Evolutionary conservation across 371 early-diverging fungal species (phyloP), one percentile per base, ranked within the genome.

Genomic region (Blakeslea trispora): DNA sequence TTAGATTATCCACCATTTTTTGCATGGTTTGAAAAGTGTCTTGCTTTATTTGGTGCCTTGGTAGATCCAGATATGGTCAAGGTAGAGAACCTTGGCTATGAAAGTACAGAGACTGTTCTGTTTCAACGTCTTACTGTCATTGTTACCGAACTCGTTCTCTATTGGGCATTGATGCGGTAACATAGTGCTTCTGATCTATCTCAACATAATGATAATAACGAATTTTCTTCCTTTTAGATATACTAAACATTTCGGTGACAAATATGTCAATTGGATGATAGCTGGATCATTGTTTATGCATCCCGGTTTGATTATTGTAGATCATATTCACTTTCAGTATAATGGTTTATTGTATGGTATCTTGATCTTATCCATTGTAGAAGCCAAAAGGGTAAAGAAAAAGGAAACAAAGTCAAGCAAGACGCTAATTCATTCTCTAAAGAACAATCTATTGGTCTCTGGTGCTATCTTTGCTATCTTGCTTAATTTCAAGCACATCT

Each of bases 1-100:
- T 75, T 93, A 22, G 98, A 98, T 73, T 98, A 98, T 67, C 98
- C 97, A 23, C 98, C 98, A 37, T 91, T 97, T 68, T 98, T 98
- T 72, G 97, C 98, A 8, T 95, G 91, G 90, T 96, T 96, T 68
- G 97, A 98, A 67, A 91, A 82, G 63, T 46, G 69, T 13, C 72
- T 97, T 53, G 81, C 92, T 8, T 63, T 80, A 15, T 68, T 85
- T 41, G 96, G 91, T 4, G 63, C 74, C 2, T 15, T 49, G 1
- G 68, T 85, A 21, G 96, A 97, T 64, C 78, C 87, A 13, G 72
- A 74, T 34, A 97, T 97, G 80, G 76, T 94, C 0, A 74, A 76
- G n/a, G 57, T 97, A 3, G 69, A 79, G 24, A 85, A 88, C 59
- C 71, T 90, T 31, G 74, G 78, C 23, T 93, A 94, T 69, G 81